phyloP scores from a whole-genome alignment of 805 yeast species.

The Wickerhamomyces silvicola region DNA sequence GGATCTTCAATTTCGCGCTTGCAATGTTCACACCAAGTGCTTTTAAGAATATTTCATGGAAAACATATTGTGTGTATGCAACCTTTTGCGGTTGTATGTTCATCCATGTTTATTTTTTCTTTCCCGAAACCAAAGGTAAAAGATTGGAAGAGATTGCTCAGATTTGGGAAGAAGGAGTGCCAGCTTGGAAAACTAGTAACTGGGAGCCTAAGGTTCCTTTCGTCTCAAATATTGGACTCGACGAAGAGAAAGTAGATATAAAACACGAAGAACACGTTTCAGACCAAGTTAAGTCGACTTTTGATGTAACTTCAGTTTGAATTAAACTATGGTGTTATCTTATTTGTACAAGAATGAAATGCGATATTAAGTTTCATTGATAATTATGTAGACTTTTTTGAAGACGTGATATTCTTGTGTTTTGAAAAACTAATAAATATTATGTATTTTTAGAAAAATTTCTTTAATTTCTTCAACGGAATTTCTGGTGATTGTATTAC shows the following conservation, averaged over 20 bases:
- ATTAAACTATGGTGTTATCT: too few relatives aligned
- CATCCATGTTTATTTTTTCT: conserved; percentile 20
- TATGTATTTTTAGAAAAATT: too few relatives aligned
- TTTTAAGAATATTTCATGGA: conserved; percentile 29
- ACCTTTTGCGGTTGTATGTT: conserved; percentile 20
- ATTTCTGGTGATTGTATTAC: too few relatives aligned
- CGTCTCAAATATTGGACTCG: conserved; percentile 2
- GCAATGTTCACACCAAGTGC: conserved; percentile 46
- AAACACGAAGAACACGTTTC: conserved; percentile 1
- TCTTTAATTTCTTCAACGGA: too few relatives aligned
- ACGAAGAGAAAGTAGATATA: conserved; percentile 1
- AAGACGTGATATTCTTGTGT: too few relatives aligned
- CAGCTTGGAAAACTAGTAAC: conserved; percentile 8
- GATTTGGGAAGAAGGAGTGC: conserved; percentile 15
- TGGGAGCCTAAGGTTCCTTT: conserved; percentile 10
- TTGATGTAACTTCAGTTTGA: too few relatives aligned
- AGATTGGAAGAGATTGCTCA: conserved; percentile 29
- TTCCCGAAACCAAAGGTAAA: conserved; percentile 27
- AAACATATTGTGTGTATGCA: conserved; percentile 24
- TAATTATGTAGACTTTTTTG: too few relatives aligned
- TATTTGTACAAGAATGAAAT: too few relatives aligned
- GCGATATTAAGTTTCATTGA: too few relatives aligned
- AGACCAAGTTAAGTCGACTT: too few relatives aligned
- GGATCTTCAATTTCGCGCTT: conserved; percentile 24
- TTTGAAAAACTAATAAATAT: too few relatives aligned